Base-by-base conservation (phyloP, 2,329 filamentous ascomycete species). In the Pseudogymnoascus sp. region DNA sequence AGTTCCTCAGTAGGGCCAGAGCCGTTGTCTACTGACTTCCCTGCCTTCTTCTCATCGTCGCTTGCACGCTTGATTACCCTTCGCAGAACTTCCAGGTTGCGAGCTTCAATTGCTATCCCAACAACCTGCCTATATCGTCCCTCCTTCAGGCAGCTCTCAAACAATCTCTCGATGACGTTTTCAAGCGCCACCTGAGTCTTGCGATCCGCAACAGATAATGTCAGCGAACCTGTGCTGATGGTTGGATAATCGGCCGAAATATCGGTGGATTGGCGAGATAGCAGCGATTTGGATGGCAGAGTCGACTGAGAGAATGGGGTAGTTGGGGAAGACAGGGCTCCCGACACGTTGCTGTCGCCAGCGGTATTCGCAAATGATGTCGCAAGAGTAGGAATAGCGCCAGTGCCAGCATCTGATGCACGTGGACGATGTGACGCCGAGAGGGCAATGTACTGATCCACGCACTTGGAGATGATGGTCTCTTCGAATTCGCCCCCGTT, bases 401-500 rank as follows among this genome's bases (percentile, higher is more conserved):
- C 72, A 70, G 84, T 80, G 68, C 81, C 79, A 65, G 81, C 77
- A 46, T 81, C 79, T 77, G 78, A 81, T 81, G 74, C 81, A 79
- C 74, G 84, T 79, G 65, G 65, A 19, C 38, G 59, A 37, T 42
- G 60, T n/a, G 62, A 50, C 4, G 85, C 85, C 60, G 86, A 88
- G 61, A 93, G 83, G 65, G 91, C 88, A 72, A 99, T 97, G 79
- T 97, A 99, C 68, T 96, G 96, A 77, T 99, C 95, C 72, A 99
- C 87, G 74, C 95, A 99, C 83, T 96, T 97, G 65, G 93, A 93
- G 76, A 97, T 93, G 78, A 99, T 97, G 64, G 95, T 99, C 80
- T 99, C 93, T 77, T 99, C 95, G 73, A 96, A 99, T 80, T 99
- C 95, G 77, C 91, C 90, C 61, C 90, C 88, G 62, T 88, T 84